Evolutionary conservation across 306 rosid species (phyloP).

Genomic region (Datisca glomerata): DNA sequence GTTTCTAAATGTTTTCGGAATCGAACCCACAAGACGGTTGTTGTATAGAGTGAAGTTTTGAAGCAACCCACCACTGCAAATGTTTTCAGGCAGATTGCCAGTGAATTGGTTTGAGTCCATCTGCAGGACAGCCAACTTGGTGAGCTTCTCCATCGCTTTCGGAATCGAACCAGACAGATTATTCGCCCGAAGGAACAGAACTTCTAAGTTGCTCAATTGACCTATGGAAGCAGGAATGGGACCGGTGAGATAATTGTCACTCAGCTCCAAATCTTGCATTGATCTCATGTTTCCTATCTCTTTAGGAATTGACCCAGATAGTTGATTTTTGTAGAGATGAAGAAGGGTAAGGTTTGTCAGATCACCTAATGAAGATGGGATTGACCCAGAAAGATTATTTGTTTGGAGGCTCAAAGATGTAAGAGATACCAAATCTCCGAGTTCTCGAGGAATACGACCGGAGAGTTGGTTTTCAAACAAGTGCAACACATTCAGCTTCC

Average conservation of each 20-base stretch:
- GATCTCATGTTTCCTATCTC: conserved; percentile 12
- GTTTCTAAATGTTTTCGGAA: conserved; percentile 68
- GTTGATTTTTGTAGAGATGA: no score
- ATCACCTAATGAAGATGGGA: no score
- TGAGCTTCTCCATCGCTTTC: conserved; percentile 58
- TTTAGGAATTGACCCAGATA: conserved; percentile 15
- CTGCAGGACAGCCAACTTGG: conserved; percentile 67
- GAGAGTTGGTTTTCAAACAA: no score
- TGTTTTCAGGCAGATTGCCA: conserved; percentile 66
- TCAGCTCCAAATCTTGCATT: conserved; percentile 3
- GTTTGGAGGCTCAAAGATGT: no score
- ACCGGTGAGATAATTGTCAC: conserved; percentile 15
- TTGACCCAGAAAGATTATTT: no score
- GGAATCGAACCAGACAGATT: conserved; percentile 77
- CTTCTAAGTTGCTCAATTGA: conserved; percentile 6
- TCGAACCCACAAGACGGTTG: conserved; percentile 58
- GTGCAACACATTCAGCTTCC: no score
- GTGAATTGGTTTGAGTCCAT: conserved; percentile 70
- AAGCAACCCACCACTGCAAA: conserved; percentile 81
- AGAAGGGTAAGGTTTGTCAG: no score
- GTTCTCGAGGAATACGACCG: no score
- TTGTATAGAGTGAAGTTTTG: conserved; percentile 74
- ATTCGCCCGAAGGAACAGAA: conserved; percentile 68
- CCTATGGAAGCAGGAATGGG: conserved; percentile 19
- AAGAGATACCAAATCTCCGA: no score